Conservation (phyloP, 768 basidiomycete genomes). For the Chalciporus pseudorubinellus region DNA sequence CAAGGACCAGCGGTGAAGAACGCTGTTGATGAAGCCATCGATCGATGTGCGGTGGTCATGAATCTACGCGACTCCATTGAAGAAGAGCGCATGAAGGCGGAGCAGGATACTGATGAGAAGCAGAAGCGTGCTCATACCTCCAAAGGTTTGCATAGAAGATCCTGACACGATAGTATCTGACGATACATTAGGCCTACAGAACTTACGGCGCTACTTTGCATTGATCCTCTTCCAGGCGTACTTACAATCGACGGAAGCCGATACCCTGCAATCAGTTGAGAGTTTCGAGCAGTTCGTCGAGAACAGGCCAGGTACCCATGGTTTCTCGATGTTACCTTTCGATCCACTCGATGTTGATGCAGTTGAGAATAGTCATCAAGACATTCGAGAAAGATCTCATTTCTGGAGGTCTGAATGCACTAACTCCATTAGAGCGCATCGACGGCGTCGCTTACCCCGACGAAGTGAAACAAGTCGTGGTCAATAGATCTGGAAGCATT, state of each 20-base stretch:
- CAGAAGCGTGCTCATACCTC: conserved; percentile 65
- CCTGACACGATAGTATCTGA: conserved; percentile 5
- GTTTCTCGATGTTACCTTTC: background rate
- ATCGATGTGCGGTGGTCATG: conserved; percentile 77
- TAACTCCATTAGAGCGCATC: conserved; percentile 79
- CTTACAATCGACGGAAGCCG: conserved; percentile 74
- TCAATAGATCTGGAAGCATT: conserved; percentile 79
- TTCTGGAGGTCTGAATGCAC: conserved; percentile 69
- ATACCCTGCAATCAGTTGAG: conserved; percentile 73
- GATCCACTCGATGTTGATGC: too few species aligned
- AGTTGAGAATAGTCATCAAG: conserved; percentile 67
- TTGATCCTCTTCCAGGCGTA: conserved; percentile 90
- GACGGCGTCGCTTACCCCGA: conserved; percentile 82
- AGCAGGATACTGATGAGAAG: conserved; percentile 70
- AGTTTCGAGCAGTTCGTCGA: conserved; percentile 82
- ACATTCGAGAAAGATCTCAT: conserved; percentile 92
- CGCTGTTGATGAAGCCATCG: conserved; percentile 83
- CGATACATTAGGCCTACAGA: conserved; percentile 58
- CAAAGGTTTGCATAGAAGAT: conserved; percentile 49
- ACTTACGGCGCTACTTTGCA: conserved; percentile 81
- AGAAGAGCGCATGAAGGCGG: conserved; percentile 70
- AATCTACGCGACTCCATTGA: conserved; percentile 91
- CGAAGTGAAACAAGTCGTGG: conserved; percentile 85
- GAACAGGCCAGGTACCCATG: conserved; percentile 70
- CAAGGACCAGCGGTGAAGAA: conserved; percentile 85